Evolutionary conservation across 106 monocot species (phyloP).

Genomic region (Allium cepa): DNA sequence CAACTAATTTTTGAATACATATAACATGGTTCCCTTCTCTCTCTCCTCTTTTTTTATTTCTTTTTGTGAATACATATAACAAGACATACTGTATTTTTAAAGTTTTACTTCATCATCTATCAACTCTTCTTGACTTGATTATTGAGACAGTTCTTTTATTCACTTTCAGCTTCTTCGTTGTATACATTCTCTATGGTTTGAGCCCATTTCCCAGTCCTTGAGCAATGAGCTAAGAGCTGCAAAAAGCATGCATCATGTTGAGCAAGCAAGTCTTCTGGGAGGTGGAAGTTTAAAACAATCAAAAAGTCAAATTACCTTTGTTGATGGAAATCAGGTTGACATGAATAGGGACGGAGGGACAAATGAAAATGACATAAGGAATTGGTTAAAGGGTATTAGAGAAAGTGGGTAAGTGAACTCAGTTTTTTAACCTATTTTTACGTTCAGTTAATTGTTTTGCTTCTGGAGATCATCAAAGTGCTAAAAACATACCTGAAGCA

Average conservation of each 20-base stretch:
- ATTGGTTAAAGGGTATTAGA: constrained; percentile 90
- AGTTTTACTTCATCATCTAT: no score
- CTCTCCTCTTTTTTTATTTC: no score
- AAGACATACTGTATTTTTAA: no score
- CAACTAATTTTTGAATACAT: no score
- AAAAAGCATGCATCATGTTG: constrained; percentile 61
- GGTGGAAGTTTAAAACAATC: constrained; percentile 40
- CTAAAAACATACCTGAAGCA: no score
- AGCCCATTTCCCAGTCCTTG: constrained; percentile 50
- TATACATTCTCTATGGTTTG: constrained; percentile 83
- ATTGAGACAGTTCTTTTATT: not conserved
- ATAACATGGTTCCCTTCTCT: no score
- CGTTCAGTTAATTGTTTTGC: not conserved
- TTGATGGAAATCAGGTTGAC: constrained; percentile 50
- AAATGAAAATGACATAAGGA: constrained; percentile 75
- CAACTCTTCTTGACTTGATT: no score
- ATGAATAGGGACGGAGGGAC: constrained; percentile 44
- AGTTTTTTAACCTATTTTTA: not conserved
- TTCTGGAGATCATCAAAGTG: not conserved
- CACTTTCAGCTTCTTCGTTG: constrained; percentile 68
- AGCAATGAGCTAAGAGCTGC: constrained; percentile 64
- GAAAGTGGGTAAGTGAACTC: constrained; percentile 81
- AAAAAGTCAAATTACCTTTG: constrained; percentile 37
- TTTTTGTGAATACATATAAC: no score
- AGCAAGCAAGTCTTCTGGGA: constrained; percentile 84